These are phyloP conservation scores for Boletus reticuloceps DNA, from an alignment of 768 basidiomycete genomes.

Conservation along the genomic window DNA sequence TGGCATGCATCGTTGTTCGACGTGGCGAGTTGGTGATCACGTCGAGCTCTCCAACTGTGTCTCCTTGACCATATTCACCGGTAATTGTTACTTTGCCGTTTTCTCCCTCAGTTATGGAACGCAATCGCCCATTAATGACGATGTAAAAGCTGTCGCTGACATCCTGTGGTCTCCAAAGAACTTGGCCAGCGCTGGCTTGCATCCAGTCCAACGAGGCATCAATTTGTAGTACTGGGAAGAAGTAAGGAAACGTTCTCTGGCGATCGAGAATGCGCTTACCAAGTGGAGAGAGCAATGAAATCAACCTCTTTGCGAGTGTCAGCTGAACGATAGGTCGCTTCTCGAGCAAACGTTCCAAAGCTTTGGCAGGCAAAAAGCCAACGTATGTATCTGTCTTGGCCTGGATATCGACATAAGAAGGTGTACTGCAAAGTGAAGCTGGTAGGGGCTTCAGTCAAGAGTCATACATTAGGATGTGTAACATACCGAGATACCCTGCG, in stretches of 20 bases:
- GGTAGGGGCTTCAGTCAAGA: not conserved
- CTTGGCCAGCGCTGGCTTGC: constrained; percentile 94
- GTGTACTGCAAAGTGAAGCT: constrained; percentile 89
- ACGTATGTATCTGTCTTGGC: constrained; percentile 99
- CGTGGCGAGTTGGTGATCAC: constrained; percentile 91
- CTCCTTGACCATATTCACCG: constrained; percentile 95
- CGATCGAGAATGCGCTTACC: constrained; percentile 44
- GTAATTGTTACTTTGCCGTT: constrained; percentile 76
- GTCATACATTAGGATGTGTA: not conserved
- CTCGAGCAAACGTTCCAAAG: constrained; percentile 88
- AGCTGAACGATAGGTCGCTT: constrained; percentile 93
- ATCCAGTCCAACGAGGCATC: constrained; percentile 98
- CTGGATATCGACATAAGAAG: constrained; percentile 94
- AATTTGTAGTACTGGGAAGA: constrained; percentile 79
- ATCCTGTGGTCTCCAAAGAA: constrained; percentile 90
- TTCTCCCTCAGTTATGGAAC: constrained; percentile 82
- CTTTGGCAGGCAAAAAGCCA: constrained; percentile 86
- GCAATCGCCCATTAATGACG: constrained; percentile 93
- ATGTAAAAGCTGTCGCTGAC: constrained; percentile 96
- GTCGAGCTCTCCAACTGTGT: constrained; percentile 95
- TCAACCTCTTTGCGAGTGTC: constrained; percentile 93
- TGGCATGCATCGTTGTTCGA: constrained; percentile 91
- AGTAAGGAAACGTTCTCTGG: constrained; percentile 4
- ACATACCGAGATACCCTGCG: constrained; percentile 87
- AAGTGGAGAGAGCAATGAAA: constrained; percentile 90